Conservation (phyloP, 108 stramenopile species). For the Seminavis robusta region DNA sequence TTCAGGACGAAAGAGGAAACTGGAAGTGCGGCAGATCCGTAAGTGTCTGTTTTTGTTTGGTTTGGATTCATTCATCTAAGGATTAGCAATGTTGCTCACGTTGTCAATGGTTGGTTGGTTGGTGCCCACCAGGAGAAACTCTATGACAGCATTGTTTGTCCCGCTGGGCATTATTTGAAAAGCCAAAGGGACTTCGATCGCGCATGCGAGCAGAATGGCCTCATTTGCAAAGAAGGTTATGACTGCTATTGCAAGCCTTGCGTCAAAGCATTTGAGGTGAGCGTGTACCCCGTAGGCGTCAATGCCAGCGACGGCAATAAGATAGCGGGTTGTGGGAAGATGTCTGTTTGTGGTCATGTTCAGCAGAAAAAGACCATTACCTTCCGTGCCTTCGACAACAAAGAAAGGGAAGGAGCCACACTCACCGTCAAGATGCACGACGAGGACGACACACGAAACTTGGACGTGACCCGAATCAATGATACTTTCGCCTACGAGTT, state of each 20-base stretch:
- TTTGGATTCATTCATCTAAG: too few relatives aligned
- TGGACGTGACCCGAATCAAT: background rate
- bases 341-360: too few relatives aligned
- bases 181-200: too few relatives aligned
- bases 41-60: too few relatives aligned
- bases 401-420: background rate
- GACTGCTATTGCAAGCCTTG: constrained; percentile 12
- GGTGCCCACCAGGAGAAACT: background rate
- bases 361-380: constrained; percentile 5
- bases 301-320: too few relatives aligned
- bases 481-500: too few relatives aligned
- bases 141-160: constrained; percentile 1
- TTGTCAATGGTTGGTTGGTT: background rate
- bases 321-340: too few relatives aligned
- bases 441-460: background rate
- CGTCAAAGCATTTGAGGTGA: constrained; percentile 12
- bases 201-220: too few relatives aligned
- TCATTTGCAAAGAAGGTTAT: background rate
- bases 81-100: too few relatives aligned
- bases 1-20: background rate
- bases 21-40: too few relatives aligned
- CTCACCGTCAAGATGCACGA: background rate
- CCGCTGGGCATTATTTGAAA: background rate
- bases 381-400: constrained; percentile 17
- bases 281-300: too few relatives aligned